These are phyloP conservation scores for Ceratobasidium sp. DNA, from an alignment of 1,284 basidiomycete species.

Conservation along the genomic window DNA sequence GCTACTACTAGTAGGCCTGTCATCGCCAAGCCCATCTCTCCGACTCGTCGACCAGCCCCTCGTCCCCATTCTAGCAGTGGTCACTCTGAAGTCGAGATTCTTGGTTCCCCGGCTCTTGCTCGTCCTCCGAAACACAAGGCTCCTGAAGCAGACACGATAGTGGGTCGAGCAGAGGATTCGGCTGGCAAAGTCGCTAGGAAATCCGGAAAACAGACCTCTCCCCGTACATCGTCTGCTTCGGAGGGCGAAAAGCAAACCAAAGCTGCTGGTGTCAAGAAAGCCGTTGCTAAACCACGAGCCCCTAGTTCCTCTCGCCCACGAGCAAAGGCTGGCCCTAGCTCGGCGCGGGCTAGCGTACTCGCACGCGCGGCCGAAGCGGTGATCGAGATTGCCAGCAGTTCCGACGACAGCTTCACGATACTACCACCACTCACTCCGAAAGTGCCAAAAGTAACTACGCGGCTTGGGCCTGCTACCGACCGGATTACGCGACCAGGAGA, in stretches of 20 bases:
- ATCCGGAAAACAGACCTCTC: conserved; percentile 19
- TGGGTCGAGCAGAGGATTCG: neutral
- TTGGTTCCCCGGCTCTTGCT: neutral
- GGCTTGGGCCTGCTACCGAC: neutral
- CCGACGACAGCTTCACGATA: conserved; percentile 29
- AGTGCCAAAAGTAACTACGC: neutral
- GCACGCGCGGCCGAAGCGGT: neutral
- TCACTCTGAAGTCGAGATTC: conserved; percentile 32
- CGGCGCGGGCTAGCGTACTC: neutral
- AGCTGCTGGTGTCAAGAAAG: neutral
- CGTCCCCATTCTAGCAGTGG: conserved; percentile 36
- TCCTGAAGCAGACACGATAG: neutral
- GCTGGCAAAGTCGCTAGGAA: conserved; percentile 1
- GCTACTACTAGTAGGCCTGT: neutral
- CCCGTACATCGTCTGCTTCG: conserved; percentile 21
- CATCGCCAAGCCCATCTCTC: neutral
- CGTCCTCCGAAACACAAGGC: conserved; percentile 15
- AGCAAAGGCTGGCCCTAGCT: neutral
- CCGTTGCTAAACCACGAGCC: neutral
- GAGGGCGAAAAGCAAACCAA: conserved; percentile 13
- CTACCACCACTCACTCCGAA: neutral
- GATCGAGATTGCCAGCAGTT: conserved; percentile 33
- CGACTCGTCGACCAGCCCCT: conserved; percentile 17
- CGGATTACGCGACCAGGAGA: neutral
- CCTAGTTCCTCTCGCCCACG: neutral